These are phyloP conservation scores for Alternaria hordeiaustralica DNA, from an alignment of 2,329 filamentous ascomycete genomes.

Conservation along the genomic window DNA sequence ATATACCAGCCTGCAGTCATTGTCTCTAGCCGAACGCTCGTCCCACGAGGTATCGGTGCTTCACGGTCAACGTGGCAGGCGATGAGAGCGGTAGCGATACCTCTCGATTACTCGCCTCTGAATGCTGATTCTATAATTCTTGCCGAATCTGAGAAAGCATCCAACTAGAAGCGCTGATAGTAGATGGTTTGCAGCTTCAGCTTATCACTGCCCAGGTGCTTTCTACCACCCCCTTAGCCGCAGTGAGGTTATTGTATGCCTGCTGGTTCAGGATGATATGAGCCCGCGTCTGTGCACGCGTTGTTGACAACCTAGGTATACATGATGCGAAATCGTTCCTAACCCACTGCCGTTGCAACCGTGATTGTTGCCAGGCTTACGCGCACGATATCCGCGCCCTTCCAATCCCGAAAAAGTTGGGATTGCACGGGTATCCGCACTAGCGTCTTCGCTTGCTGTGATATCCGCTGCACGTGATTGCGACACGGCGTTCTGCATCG, in stretches of 20 bases:
- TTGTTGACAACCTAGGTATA: not conserved
- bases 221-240: not conserved
- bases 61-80: not conserved
- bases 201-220: not conserved
- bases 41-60: not conserved
- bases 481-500: not conserved
- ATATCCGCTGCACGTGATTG: slow-evolving; percentile 29
- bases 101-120: not conserved
- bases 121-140: not conserved
- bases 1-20: not conserved
- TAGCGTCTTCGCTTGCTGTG: slow-evolving; percentile 11
- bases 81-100: not conserved
- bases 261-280: not conserved
- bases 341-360: not conserved
- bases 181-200: not conserved
- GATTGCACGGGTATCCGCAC: slow-evolving; percentile 26
- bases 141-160: not conserved
- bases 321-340: not conserved
- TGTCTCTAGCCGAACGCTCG: not conserved
- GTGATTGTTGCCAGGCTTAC: slow-evolving; percentile 2
- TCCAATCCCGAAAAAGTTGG: slow-evolving; percentile 7
- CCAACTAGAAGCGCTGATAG: not conserved
- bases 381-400: slow-evolving; percentile 21
- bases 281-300: not conserved
- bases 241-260: not conserved